phyloP scores from a whole-genome alignment of 148 eudicot genomes.

The Dysphania ambrosioides region DNA sequence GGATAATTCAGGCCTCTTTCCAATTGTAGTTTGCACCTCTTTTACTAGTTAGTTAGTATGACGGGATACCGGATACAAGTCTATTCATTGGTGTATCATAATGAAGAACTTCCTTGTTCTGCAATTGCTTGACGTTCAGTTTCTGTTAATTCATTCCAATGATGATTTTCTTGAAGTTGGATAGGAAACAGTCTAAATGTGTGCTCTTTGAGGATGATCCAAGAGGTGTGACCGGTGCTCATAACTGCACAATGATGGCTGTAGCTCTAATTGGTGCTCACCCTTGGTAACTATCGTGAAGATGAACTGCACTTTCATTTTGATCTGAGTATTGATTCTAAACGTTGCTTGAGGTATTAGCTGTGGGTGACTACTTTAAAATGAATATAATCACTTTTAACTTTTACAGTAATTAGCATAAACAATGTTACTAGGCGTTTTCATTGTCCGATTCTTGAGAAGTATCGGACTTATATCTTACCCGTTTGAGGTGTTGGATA shows the following conservation, averaged over 20 bases:
- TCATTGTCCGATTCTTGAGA: background rate
- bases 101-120: background rate
- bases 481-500: too few species aligned
- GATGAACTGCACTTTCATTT: background rate
- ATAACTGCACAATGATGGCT: constrained; percentile 99
- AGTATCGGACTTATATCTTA: background rate
- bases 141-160: constrained; percentile 1
- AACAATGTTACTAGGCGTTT: background rate
- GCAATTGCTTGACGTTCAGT: background rate
- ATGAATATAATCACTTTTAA: background rate
- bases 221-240: constrained; percentile 94
- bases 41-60: background rate
- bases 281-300: constrained; percentile 64
- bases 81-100: background rate
- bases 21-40: background rate
- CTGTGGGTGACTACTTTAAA: background rate
- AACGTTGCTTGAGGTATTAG: background rate
- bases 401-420: background rate
- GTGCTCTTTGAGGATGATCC: constrained; percentile 95
- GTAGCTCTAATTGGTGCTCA: constrained; percentile 84
- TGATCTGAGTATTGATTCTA: too few species aligned
- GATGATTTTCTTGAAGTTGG: constrained; percentile 60
- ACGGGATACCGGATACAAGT: background rate
- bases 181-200: constrained; percentile 90
- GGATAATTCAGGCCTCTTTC: background rate